Evolutionary conservation across 164 flowering plant species (phyloP).

Genomic region (Piper longum): DNA sequence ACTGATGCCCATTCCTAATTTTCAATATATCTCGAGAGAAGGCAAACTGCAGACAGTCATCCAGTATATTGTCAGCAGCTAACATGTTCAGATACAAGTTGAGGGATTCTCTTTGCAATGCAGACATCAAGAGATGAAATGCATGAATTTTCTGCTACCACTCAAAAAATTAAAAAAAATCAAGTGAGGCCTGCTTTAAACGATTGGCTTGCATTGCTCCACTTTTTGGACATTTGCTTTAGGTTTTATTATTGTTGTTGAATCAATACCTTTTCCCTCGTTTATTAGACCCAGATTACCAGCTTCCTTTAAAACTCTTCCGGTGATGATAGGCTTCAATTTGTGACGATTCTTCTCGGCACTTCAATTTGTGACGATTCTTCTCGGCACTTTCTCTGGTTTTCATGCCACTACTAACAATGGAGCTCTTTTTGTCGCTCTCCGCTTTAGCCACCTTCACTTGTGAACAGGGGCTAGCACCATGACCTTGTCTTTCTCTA

Average conservation of each 20-base stretch:
- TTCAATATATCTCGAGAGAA: too few species aligned
- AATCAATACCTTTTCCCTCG: slow-evolving; percentile 11
- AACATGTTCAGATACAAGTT: too few species aligned
- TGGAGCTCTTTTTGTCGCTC: slow-evolving; percentile 8
- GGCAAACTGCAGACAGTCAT: too few species aligned
- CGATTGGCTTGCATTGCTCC: background rate
- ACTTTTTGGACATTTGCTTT: slow-evolving; percentile 11
- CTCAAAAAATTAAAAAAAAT: too few species aligned
- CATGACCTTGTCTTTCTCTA: slow-evolving; percentile 8
- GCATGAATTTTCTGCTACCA: too few species aligned
- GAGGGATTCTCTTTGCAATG: too few species aligned
- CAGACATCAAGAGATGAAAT: too few species aligned
- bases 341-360: slow-evolving; percentile 9
- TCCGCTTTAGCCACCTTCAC: slow-evolving; percentile 18
- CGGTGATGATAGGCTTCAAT: slow-evolving; percentile 7
- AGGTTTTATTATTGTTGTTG: slow-evolving; percentile 11
- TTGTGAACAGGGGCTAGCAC: slow-evolving; percentile 17
- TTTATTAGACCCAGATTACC: slow-evolving; percentile 13
- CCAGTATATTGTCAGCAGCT: too few species aligned
- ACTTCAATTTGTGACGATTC: slow-evolving; percentile 7
- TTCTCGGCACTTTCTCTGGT: slow-evolving; percentile 12
- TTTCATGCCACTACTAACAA: slow-evolving; percentile 6
- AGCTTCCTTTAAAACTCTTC: slow-evolving; percentile 11
- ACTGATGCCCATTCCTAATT: too few species aligned
- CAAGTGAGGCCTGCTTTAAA: background rate